A percentile compares a stretch with the other conserved stretches of the same genome.
Evolutionary conservation across 164 flowering plant species (phyloP).

Genomic region (Piper betle): DNA sequence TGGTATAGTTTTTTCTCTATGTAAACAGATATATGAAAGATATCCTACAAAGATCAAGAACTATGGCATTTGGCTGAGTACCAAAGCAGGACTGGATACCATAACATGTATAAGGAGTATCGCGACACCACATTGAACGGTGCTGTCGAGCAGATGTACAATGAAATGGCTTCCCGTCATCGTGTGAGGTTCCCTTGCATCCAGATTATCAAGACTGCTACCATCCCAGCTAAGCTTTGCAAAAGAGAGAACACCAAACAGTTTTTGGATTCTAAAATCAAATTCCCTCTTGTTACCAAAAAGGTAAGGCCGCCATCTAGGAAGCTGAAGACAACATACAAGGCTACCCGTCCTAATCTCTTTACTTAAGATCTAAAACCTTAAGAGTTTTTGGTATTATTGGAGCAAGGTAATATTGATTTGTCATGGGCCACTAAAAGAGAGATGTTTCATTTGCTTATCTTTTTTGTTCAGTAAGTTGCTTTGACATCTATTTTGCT

Average conservation of each 20-base stretch:
- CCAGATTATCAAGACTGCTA: conserved; percentile 81
- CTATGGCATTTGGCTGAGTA: conserved; percentile 71
- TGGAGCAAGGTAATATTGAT: too few relatives aligned
- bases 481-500: too few relatives aligned
- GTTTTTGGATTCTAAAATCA: conserved; percentile 63
- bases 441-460: too few relatives aligned
- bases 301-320: conserved; percentile 74
- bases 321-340: conserved; percentile 82
- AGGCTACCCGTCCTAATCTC: conserved; percentile 71
- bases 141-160: conserved; percentile 75
- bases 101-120: conserved; percentile 94
- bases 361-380: conserved; percentile 53
- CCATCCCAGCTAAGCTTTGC: conserved; percentile 75
- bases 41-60: conserved; percentile 72
- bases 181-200: conserved; percentile 73
- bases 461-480: too few relatives aligned
- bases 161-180: conserved; percentile 91
- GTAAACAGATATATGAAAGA: conserved; percentile 60
- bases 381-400: too few relatives aligned
- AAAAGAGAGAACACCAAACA: conserved; percentile 81
- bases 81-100: conserved; percentile 79
- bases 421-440: too few relatives aligned
- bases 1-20: not conserved
- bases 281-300: conserved; percentile 69
- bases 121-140: conserved; percentile 79